Evolutionary conservation across 352 stramenopile species (phyloP).

Genomic region (Phytopythium ostracodes): DNA sequence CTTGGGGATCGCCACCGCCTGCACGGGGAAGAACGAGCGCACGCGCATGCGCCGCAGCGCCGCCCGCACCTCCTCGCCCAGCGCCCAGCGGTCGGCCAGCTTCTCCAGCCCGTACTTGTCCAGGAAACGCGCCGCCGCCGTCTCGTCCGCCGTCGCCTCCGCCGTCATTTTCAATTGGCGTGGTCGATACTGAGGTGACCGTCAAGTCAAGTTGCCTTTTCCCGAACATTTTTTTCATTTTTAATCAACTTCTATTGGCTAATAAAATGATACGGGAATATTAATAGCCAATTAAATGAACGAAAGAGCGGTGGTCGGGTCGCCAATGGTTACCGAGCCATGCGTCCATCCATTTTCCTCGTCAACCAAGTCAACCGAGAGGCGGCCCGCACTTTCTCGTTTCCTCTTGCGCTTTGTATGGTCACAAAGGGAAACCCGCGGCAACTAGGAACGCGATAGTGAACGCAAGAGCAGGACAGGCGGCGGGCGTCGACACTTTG

Average conservation of each 20-base stretch:
- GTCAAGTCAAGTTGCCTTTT: not conserved
- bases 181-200: not conserved
- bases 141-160: slow-evolving; percentile 8
- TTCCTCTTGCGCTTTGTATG: slow-evolving; percentile 4
- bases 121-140: slow-evolving; percentile 36
- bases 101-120: slow-evolving; percentile 64
- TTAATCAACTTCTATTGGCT: not conserved
- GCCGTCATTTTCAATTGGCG: slow-evolving; percentile 12
- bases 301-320: not conserved
- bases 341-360: slow-evolving; percentile 2
- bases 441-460: not conserved
- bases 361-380: not conserved
- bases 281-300: slow-evolving; percentile 3
- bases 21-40: slow-evolving; percentile 93
- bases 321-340: slow-evolving; percentile 8
- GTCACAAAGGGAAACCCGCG: not conserved
- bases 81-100: slow-evolving; percentile 46
- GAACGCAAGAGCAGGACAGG: not conserved
- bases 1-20: slow-evolving; percentile 92
- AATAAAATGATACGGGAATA: not conserved
- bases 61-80: slow-evolving; percentile 36
- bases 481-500: not conserved
- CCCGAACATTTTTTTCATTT: not conserved
- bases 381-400: not conserved
- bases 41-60: slow-evolving; percentile 51